Conservation (phyloP, 2,329 filamentous ascomycete genomes). For the Stenocarpella maydis region DNA sequence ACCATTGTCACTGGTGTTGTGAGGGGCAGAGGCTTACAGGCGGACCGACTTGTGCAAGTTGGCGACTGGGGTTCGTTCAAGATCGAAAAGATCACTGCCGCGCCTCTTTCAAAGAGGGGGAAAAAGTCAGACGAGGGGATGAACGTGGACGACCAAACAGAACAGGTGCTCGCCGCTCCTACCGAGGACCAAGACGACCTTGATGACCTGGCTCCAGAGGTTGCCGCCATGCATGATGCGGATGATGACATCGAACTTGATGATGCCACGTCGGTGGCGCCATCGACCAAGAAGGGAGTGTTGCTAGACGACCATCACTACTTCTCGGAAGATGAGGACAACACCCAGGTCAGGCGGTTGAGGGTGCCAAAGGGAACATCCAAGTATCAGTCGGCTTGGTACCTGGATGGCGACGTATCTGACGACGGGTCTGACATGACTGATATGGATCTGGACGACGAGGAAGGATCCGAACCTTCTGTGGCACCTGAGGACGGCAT, state of each 20-base stretch:
- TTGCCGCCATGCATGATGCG: constrained; percentile 75
- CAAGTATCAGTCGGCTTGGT: constrained; percentile 94
- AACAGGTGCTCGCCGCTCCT: constrained; percentile 73
- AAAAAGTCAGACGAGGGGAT: constrained; percentile 70
- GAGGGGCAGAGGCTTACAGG: constrained; percentile 85
- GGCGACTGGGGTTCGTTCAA: constrained; percentile 96
- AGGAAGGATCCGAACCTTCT: constrained; percentile 62
- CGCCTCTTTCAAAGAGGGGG: constrained; percentile 70
- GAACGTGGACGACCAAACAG: constrained; percentile 67
- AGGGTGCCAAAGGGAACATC: constrained; percentile 92
- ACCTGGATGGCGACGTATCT: constrained; percentile 77
- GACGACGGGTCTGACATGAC: constrained; percentile 87
- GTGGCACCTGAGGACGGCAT: constrained; percentile 82
- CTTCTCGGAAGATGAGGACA: constrained; percentile 86
- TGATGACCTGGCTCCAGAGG: constrained; percentile 85
- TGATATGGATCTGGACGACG: constrained; percentile 66
- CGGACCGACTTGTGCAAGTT: constrained; percentile 87
- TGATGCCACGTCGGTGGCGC: constrained; percentile 52
- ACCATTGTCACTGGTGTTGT: constrained; percentile 86
- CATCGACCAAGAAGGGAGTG: constrained; percentile 79
- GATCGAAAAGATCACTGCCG: constrained; percentile 85
- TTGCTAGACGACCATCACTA: constrained; percentile 97
- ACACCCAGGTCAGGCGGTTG: constrained; percentile 65
- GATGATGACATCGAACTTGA: constrained; percentile 56
- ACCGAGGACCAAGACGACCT: constrained; percentile 84